Evolutionary conservation across 31 red algal species (phyloP).

Genomic region (Asparagopsis taxiformis): DNA sequence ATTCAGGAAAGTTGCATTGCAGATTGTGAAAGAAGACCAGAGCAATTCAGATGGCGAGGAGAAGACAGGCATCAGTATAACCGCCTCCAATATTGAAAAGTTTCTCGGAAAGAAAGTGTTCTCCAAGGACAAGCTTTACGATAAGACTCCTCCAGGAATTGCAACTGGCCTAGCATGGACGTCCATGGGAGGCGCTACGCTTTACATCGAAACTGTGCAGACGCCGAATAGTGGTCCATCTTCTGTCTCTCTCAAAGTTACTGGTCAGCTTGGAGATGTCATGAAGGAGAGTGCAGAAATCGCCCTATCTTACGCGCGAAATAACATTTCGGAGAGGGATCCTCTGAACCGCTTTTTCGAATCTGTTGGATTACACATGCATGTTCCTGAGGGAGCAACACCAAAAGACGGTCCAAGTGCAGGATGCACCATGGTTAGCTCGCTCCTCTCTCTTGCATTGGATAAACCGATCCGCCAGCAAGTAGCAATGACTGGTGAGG

Average conservation of each 20-base stretch:
- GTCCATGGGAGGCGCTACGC: conserved; percentile 81
- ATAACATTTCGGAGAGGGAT: conserved; percentile 44
- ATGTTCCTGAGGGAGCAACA: conserved; percentile 96
- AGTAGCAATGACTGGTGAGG: conserved; percentile 97
- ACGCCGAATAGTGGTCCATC: conserved; percentile 19
- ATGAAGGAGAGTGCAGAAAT: conserved; percentile 97
- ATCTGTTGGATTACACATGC: conserved; percentile 76
- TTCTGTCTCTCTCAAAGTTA: conserved; percentile 56
- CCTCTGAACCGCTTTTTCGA: conserved; percentile 82
- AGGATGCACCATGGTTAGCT: conserved; percentile 89
- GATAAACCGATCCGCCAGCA: conserved; percentile 49
- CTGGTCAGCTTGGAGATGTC: conserved; percentile 94
- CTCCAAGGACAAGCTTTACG: conserved; percentile 66
- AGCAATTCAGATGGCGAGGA: conserved; percentile 2
- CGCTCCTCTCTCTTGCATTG: conserved; percentile 68
- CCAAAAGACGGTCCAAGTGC: conserved; percentile 95
- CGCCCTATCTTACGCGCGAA: conserved; percentile 74
- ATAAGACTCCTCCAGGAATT: conserved; percentile 71
- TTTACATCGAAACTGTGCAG: conserved; percentile 89
- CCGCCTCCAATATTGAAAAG: conserved; percentile 43
- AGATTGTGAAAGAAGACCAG: conserved; percentile 42
- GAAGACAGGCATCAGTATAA: conserved; percentile 16
- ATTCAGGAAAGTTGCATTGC: conserved; percentile 88
- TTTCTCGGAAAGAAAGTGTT: conserved; percentile 84
- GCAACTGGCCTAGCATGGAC: conserved; percentile 95